Conservation (phyloP, 345 rosid species). For the Syzygium grande region DNA sequence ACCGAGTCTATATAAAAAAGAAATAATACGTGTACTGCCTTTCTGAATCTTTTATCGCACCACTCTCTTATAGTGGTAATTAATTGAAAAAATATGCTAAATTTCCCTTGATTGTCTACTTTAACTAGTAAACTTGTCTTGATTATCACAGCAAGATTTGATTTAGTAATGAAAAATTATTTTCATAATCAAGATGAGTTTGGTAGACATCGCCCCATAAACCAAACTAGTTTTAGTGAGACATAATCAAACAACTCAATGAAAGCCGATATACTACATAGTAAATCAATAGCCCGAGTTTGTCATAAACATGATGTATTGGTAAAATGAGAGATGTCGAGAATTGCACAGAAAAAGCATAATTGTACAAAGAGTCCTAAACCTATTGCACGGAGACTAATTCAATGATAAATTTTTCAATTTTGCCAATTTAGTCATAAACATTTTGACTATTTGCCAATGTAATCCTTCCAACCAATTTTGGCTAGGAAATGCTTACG, state of each 20-base stretch:
- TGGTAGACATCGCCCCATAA: not conserved
- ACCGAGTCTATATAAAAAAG: not conserved
- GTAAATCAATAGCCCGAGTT: not conserved
- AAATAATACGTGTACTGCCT: not conserved
- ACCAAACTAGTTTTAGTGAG: not conserved
- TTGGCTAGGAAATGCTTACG: not conserved
- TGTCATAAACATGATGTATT: not conserved
- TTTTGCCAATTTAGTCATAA: no score
- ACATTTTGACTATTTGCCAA: not conserved
- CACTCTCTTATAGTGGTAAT: not conserved
- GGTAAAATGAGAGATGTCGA: not conserved
- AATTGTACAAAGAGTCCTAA: not conserved
- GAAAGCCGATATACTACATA: not conserved
- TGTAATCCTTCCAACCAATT: not conserved
- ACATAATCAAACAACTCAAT: not conserved
- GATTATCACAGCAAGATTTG: not conserved
- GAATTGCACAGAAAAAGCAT: not conserved
- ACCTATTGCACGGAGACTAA: not conserved
- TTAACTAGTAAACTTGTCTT: not conserved
- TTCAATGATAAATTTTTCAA: not conserved
- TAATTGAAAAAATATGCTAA: not conserved
- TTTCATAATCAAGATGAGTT: not conserved
- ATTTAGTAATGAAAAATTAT: not conserved
- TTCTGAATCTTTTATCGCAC: not conserved
- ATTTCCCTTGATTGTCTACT: not conserved